phyloP scores from a whole-genome alignment of 2,329 filamentous ascomycete species.

The Pseudogymnoascus sp. region DNA sequence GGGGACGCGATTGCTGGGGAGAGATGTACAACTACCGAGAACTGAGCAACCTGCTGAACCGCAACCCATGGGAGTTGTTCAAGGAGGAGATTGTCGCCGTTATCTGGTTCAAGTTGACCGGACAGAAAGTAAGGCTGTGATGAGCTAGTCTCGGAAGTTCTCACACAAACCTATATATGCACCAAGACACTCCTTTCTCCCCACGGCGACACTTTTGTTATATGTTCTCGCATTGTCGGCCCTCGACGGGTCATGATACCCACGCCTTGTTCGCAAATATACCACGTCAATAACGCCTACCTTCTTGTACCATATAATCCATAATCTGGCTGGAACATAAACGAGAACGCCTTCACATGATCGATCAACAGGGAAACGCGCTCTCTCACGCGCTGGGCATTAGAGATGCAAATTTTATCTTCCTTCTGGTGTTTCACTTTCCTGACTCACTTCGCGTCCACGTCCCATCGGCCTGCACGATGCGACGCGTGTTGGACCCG shows the following conservation, averaged over 20 bases:
- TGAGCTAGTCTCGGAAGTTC: background rate
- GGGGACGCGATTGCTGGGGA: slow-evolving; percentile 93
- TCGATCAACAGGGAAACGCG: background rate
- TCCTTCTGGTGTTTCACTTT: background rate
- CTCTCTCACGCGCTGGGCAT: background rate
- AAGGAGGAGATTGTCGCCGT: slow-evolving; percentile 57
- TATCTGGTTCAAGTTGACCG: slow-evolving; percentile 56
- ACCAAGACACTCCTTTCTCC: background rate
- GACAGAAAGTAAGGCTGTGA: slow-evolving; percentile 34
- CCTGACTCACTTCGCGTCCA: slow-evolving; percentile 4
- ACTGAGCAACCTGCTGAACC: slow-evolving; percentile 82
- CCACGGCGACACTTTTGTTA: slow-evolving; percentile 6
- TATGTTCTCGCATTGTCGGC: slow-evolving; percentile 1
- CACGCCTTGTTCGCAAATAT: slow-evolving; percentile 9
- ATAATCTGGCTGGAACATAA: slow-evolving; percentile 7
- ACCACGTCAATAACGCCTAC: slow-evolving; percentile 8
- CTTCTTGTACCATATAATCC: slow-evolving; percentile 7
- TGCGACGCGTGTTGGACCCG: background rate
- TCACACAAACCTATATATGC: background rate
- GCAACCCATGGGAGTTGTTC: slow-evolving; percentile 69
- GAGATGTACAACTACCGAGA: slow-evolving; percentile 96
- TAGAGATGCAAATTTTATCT: slow-evolving; percentile 1
- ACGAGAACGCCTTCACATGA: background rate
- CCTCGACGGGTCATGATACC: slow-evolving; percentile 8
- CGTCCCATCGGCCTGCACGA: background rate